Percentiles rank a stretch among this genome's conserved stretches.
These are phyloP conservation scores for Cubamyces lactineus DNA, from an alignment of 768 basidiomycete genomes.

Conservation along the genomic window DNA sequence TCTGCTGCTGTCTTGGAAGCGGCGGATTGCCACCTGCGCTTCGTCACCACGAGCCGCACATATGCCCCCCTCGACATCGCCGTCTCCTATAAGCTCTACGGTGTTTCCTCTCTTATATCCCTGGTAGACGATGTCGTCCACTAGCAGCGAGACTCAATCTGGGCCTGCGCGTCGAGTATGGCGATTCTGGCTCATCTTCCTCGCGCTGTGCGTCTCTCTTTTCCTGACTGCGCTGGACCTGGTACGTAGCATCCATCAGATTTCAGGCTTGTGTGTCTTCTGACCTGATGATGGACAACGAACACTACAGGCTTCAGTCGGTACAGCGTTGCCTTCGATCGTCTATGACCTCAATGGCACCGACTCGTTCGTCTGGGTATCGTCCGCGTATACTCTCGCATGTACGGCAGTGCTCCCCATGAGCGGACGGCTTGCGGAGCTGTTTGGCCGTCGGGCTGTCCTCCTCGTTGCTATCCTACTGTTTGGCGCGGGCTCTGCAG, in stretches of 20 bases:
- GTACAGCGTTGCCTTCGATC: slow-evolving; percentile 28
- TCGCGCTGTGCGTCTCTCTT: not conserved
- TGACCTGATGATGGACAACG: too few species aligned
- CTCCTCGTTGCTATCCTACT: slow-evolving; percentile 35
- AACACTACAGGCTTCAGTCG: slow-evolving; percentile 20
- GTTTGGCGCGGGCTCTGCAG: slow-evolving; percentile 44
- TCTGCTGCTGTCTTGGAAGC: too few species aligned
- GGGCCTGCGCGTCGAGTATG: too few species aligned
- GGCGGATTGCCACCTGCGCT: too few species aligned
- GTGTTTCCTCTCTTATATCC: too few species aligned
- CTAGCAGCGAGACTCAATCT: too few species aligned
- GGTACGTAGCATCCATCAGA: too few species aligned
- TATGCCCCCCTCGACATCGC: too few species aligned
- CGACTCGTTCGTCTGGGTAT: slow-evolving; percentile 34
- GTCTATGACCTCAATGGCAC: slow-evolving; percentile 26
- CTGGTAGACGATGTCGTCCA: too few species aligned
- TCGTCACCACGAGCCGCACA: too few species aligned
- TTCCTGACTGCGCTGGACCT: not conserved
- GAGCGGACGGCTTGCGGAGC: slow-evolving; percentile 37
- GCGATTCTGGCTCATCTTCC: not conserved
- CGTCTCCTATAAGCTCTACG: too few species aligned
- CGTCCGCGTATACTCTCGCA: slow-evolving; percentile 39
- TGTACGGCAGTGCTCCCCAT: slow-evolving; percentile 40
- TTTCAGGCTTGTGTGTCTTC: too few species aligned
- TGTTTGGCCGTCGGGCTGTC: slow-evolving; percentile 40